Conservation (phyloP, 768 basidiomycete genomes). For the Boletus sp. region DNA sequence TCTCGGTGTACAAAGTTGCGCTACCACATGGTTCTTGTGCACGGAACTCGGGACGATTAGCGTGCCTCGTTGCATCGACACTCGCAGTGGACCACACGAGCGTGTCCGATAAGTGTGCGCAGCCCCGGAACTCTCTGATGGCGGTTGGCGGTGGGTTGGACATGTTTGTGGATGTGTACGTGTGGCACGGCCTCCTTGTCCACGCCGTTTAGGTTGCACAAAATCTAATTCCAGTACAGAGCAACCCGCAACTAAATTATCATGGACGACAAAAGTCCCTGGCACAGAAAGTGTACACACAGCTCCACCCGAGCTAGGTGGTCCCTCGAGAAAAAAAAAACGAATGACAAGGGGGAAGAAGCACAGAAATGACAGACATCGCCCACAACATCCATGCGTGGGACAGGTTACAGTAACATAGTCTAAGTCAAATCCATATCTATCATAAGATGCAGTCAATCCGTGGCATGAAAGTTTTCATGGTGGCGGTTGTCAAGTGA, state of each 20-base stretch:
- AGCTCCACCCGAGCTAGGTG: constrained; percentile 4
- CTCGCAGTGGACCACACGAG: not conserved
- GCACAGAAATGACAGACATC: constrained; percentile 10
- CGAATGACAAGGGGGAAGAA: constrained; percentile 5
- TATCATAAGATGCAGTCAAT: constrained; percentile 15
- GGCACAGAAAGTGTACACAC: constrained; percentile 8
- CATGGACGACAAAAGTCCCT: constrained; percentile 11
- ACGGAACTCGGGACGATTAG: constrained; percentile 3
- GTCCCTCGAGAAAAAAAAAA: constrained; percentile 10
- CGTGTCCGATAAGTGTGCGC: not conserved
- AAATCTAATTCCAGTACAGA: not conserved
- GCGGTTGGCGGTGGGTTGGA: not conserved
- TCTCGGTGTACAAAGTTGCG: not conserved
- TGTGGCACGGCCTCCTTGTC: not conserved
- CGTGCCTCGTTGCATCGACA: not conserved
- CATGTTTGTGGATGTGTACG: constrained; percentile 8
- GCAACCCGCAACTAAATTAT: constrained; percentile 1
- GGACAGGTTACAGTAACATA: constrained; percentile 12
- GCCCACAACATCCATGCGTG: constrained; percentile 4
- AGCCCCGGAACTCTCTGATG: not conserved
- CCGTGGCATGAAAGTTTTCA: constrained; percentile 10
- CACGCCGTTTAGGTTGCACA: not conserved
- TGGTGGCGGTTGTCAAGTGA: constrained; percentile 4
- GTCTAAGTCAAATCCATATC: constrained; percentile 24
- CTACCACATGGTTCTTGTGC: not conserved